Base-by-base conservation (phyloP, 352 stramenopile species). In the Pythium grandisporangium region DNA sequence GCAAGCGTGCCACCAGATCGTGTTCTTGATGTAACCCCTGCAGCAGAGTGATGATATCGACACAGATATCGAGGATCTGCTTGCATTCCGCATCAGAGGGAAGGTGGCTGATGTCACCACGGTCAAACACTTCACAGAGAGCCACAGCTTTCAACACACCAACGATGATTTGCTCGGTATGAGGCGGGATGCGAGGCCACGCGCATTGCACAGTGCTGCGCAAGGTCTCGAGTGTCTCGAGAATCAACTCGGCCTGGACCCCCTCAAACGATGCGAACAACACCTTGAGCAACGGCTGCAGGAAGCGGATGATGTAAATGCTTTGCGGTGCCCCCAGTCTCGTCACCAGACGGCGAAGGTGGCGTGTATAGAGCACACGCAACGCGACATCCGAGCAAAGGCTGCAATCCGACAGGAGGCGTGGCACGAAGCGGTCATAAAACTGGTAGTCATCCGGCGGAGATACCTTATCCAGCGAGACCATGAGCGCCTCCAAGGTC, bases 241-340 rank as follows among this genome's bases (percentile, higher is more conserved):
- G 21, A 5, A 81, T 32, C 16, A 93, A 30, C 1, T 35, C 19
- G 4, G 61, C 57, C 33, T 84, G 70, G 40, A 86, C 49, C 30
- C 65, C 73, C 30, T 91, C 80, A 32, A 89, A 77, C 1, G 68
- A 70, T 2, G 70, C 73, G 14, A 80, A 17, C 17, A 88, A 35
- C 16, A 91, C 75, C 39, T 88, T 87, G 44, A 91, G 54, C 27
- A 93, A 51, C 16, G 80, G 70, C 46, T 90, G 80, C 19, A 93
- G 39, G 45, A 85, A 93, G 22, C 66, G 68, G 36, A 91, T 66
- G 25, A 81, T 21, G 16, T 86, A 70, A 7, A 91, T 46, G 23
- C 77, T 91, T 27, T 83, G 56, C 0, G 80, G 80, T 3, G 69
- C 72, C 0, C 80, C 77, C 22, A 87, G 65, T 4, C 60, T 58